Conservation (phyloP, 2,329 filamentous ascomycete species). For the Fusarium ramigenum region DNA sequence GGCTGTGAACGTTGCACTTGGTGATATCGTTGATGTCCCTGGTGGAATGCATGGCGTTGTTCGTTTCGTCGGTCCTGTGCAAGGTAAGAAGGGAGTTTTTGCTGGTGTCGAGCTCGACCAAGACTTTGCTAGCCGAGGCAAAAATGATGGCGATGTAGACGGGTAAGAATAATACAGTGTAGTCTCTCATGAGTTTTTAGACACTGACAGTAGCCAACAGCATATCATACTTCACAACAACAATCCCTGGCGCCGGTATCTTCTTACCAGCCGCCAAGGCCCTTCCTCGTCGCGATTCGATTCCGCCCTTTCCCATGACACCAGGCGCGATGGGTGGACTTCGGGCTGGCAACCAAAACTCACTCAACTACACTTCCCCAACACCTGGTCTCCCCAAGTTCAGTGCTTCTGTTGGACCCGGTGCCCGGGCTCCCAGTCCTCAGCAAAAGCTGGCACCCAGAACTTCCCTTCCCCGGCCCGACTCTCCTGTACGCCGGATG, state of each 20-base stretch:
- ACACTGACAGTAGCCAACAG: conserved; percentile 48
- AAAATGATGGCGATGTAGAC: conserved; percentile 96
- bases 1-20: conserved; percentile 70
- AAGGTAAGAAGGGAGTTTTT: conserved; percentile 90
- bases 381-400: conserved; percentile 78
- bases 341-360: conserved; percentile 64
- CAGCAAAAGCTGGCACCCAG: conserved; percentile 72
- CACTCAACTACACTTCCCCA: conserved; percentile 70
- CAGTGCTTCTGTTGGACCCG: conserved; percentile 86
- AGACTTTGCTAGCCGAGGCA: conserved; percentile 84
- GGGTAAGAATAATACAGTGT: conserved; percentile 67
- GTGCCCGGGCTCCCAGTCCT: conserved; percentile 73
- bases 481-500: conserved; percentile 80
- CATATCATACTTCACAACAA: conserved; percentile 82
- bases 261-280: conserved; percentile 90
- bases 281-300: conserved; percentile 71
- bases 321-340: conserved; percentile 72
- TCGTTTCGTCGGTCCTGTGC: conserved; percentile 86
- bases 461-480: conserved; percentile 84
- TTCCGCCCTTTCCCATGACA: conserved; percentile 68
- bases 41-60: conserved; percentile 92
- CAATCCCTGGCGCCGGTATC: conserved; percentile 83
- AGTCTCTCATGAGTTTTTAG: not conserved
- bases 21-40: conserved; percentile 89
- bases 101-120: conserved; percentile 88